Evolutionary conservation across 768 basidiomycete species (phyloP), one percentile per base, ranked within the genome.

Genomic region (Ramaria rubella): DNA sequence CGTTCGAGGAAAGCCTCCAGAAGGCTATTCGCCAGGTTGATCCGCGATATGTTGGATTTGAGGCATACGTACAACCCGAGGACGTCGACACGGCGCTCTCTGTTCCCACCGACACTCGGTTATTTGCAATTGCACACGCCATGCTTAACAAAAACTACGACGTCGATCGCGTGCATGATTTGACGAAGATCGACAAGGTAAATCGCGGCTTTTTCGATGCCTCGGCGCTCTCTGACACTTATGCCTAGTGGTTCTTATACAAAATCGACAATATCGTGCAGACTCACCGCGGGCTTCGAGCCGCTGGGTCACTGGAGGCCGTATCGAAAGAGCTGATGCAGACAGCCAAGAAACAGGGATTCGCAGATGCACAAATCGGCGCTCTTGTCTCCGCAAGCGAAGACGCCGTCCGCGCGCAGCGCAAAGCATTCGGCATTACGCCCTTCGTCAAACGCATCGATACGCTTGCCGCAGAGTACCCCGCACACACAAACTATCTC

Each of bases 371-470:
- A 6, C 96, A 99, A 69, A 94, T 99, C 61, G 86, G 91, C 19
- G 85, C 89, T 59, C 78, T 97, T 36, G 70, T 92, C 60, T 75
- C 76, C 36, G 78, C 83, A 17, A 81, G 79, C 14, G 94, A 97
- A 70, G 84, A 83, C 54, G 70, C 74, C 19, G 87, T 96, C 49
- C 92, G 96, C 57, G 81, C 83, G 0, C 78, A 86, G 68, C 85
- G 96, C 62, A 98, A 98, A 74, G 80, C 83, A 3, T 76, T 90
- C 62, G 83, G 86, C 42, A 83, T 99, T 65, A 95, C 87, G 5
- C 96, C 96, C 34, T 98, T 94, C 72, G 96, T 99, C 69, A 99
- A 99, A 74, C 90, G 94, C 62, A 98, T 99, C 72, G 96, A 99
- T 72, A 99, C 96, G 12, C 82, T 99, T 58, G 96, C 96, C 27